Evolutionary conservation across 2,329 filamentous ascomycete species (phyloP), one percentile per base, ranked within the genome.

Genomic region (Cladosporium sp.): DNA sequence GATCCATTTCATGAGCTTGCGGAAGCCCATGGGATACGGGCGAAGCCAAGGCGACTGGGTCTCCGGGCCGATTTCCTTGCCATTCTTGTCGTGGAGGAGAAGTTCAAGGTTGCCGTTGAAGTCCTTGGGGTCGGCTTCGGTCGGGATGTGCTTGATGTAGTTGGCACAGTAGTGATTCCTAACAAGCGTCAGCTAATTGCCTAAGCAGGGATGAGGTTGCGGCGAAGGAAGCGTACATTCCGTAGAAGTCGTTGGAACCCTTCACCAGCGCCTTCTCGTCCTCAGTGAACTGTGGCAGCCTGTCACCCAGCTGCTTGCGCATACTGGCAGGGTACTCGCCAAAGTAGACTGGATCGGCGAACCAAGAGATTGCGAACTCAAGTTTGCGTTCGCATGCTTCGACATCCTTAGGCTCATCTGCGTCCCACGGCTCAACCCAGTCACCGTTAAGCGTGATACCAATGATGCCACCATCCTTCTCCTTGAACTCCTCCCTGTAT

Each of bases 231-330:
- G 31, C 44, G 10, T 52, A 54, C 87, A 92, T 92, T 69, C 88
- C 89, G 70, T 95, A 95, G 72, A 95, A 95, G 75, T 95, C 89
- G 69, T 93, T 93, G 66, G 85, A 89, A n/a, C 87, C 88, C 64
- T 85, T 78, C 43, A 95, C 83, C n/a, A 93, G 75, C 2, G 80
- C 81, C 19, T 76, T 70, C 66, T 95, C 88, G 59, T 88, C 86
- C 0, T 78, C 70, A 0, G 86, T 89, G 69, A 87, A 93, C 42
- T 76, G 74, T 4, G 89, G 89, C 44, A 95, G 78, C 11, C 88
- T 82, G 66, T 85, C 77, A 52, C 89, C 88, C 14, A 95, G 82
- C 74, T 95, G 89, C 67, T 82, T 81, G 54, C 81, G 78, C 88
- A 95, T 95, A 55, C 85, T 89, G 56, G 82, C 86, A 7, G 89